Base-by-base conservation (phyloP, 169 alveolate genomes). In the Plasmodium knowlesi region DNA sequence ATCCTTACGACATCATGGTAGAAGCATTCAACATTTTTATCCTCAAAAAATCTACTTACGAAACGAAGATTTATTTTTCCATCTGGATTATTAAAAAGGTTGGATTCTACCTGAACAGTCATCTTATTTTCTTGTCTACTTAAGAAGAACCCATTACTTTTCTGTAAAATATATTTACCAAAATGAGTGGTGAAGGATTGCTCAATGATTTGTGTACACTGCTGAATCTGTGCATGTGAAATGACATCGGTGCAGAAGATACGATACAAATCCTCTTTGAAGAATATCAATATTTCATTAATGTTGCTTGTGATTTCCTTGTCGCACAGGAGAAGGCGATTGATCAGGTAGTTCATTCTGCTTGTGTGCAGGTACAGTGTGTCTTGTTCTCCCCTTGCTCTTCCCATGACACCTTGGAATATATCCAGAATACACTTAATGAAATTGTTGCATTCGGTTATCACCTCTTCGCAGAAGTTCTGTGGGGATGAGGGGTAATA, bases 401-500 rank as follows among this genome's bases (percentile, higher is more conserved):
- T 46, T 10, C 37, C 41, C 30, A 84, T 50, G 30, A 67, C 76
- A 10, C 32, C 84, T 22, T 76, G 86, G 25, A 86, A 86, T 9
- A 41, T 54, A 1, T 86, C 86, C 70, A 76, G 28, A 50, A 86
- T 76, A 70, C 84, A 74, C 19, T 30, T 41, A 2, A 86, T 76
- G 67, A 86, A 74, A 28, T 43, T 76, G 28, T 76, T 53, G 85
- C 93, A 86, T 32, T 86, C 93, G 79, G 39, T 86, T 16, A 86
- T 37, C 61, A 86, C 78, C 16, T 86, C 93, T 53, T 86, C 93
- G 79, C 85, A 86, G 43, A 86, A 73, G 61, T 86, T 76, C 93
- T 86, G 79, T 8, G 76, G 39, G 0, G 76, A 1, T 0, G 5
- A 6, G 76, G 12, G 76, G 74, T 61, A 32, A n/a, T 61, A n/a